Evolutionary conservation across 202 grass and related monocot genomes (phyloP).

Genomic region (Zizania palustris): DNA sequence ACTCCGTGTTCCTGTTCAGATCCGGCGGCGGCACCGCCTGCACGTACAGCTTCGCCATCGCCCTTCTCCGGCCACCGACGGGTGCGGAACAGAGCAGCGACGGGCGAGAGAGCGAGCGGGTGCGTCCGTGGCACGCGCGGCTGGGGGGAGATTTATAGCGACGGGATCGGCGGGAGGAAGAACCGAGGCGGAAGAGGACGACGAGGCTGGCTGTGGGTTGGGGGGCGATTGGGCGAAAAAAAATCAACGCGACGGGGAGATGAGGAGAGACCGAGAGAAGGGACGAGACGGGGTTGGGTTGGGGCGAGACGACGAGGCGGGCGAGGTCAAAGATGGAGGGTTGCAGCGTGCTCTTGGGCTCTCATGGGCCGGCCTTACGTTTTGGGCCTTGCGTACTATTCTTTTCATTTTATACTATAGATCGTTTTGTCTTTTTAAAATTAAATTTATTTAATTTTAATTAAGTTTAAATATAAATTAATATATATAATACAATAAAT

Average conservation of each 20-base stretch:
- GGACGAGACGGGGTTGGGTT: too few species aligned
- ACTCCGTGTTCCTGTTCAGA: conserved; percentile 88
- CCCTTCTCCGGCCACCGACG: neutral
- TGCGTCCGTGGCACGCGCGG: neutral
- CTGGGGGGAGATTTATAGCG: conserved; percentile 31
- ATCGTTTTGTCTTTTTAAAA: too few species aligned
- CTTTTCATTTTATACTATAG: too few species aligned
- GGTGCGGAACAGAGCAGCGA: neutral
- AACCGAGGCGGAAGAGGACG: neutral
- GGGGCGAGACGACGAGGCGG: too few species aligned
- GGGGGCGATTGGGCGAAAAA: conserved; percentile 46
- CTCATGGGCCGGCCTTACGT: too few species aligned
- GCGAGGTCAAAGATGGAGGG: too few species aligned
- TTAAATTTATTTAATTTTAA: too few species aligned
- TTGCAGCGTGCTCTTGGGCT: too few species aligned
- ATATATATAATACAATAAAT: too few species aligned
- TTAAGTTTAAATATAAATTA: too few species aligned
- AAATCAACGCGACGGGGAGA: conserved; percentile 21
- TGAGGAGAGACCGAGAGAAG: too few species aligned
- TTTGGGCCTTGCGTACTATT: too few species aligned
- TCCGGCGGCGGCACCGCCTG: conserved; percentile 56
- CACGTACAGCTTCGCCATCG: conserved; percentile 71
- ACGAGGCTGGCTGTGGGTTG: conserved; percentile 9
- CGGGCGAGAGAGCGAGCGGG: conserved; percentile 19
- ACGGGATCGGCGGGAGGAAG: conserved; percentile 4